These are phyloP conservation scores for Aristolochia californica DNA, from an alignment of 164 flowering plant species.

Conservation along the genomic window DNA sequence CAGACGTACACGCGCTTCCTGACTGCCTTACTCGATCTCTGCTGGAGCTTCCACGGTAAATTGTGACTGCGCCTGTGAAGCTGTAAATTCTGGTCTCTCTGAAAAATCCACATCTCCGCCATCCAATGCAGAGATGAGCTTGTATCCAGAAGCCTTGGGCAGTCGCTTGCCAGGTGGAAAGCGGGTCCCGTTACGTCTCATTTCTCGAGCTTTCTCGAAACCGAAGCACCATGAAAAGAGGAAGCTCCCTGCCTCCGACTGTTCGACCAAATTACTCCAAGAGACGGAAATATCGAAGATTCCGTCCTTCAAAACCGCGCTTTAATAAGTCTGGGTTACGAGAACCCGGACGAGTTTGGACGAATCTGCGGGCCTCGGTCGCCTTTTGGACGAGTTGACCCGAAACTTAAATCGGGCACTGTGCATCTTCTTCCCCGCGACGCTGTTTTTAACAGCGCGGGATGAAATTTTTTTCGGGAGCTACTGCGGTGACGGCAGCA, in stretches of 20 bases:
- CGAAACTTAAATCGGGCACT: no score
- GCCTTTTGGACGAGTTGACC: no score
- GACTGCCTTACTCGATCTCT: conserved; percentile 40
- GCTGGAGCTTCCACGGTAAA: conserved; percentile 68
- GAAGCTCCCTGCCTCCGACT: conserved; percentile 8
- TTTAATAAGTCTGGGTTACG: no score
- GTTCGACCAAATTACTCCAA: conserved; percentile 9
- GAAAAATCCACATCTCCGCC: conserved; percentile 10
- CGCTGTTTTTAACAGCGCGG: no score
- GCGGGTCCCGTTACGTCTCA: conserved; percentile 30
- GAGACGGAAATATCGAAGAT: conserved; percentile 25
- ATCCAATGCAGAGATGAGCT: conserved; percentile 13
- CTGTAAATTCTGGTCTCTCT: conserved; percentile 50
- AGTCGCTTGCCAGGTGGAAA: conserved; percentile 15
- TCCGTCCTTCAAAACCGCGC: conserved; percentile 8
- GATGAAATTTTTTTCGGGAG: no score
- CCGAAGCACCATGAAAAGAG: not conserved
- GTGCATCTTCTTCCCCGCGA: no score
- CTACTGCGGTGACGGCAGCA: no score
- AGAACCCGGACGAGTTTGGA: no score
- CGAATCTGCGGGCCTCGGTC: no score
- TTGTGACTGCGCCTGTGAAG: conserved; percentile 64
- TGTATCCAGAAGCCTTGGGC: conserved; percentile 21
- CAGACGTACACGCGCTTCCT: conserved; percentile 56
- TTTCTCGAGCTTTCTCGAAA: conserved; percentile 25